A percentile compares a stretch with the other conserved stretches of the same genome.
Evolutionary conservation across 148 eudicot genomes (phyloP).

Genomic region (Cornus controversa): DNA sequence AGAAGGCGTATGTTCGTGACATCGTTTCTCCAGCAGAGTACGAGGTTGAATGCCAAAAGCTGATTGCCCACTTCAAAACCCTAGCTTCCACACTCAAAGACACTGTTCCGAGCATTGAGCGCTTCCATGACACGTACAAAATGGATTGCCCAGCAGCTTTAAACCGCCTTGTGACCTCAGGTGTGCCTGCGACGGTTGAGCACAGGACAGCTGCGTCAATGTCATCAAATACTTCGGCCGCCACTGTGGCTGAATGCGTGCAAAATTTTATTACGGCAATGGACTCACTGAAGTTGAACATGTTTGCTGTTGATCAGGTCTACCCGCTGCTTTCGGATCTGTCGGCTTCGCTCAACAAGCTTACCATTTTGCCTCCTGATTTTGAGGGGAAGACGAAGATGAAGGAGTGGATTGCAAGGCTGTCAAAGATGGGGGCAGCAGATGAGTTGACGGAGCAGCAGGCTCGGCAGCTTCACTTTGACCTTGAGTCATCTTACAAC

Average conservation of each 20-base stretch:
- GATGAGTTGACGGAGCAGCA: constrained; percentile 82
- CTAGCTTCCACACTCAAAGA: constrained; percentile 63
- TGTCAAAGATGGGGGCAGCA: constrained; percentile 72
- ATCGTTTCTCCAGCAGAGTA: constrained; percentile 60
- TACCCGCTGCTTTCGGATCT: constrained; percentile 71
- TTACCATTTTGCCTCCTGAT: constrained; percentile 59
- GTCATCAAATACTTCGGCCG: constrained; percentile 35
- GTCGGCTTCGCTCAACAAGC: constrained; percentile 61
- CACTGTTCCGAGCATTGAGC: constrained; percentile 69
- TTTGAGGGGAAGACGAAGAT: constrained; percentile 77
- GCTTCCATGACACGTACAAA: constrained; percentile 53
- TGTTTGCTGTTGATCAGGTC: constrained; percentile 87
- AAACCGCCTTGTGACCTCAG: constrained; percentile 62
- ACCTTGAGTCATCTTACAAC: constrained; percentile 91
- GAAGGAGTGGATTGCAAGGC: constrained; percentile 66
- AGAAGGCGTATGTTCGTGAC: constrained; percentile 74
- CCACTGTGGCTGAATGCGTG: constrained; percentile 73
- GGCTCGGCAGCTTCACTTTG: constrained; percentile 86
- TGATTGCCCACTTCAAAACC: constrained; percentile 78
- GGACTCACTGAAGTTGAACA: constrained; percentile 74
- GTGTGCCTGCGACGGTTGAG: constrained; percentile 88
- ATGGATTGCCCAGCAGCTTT: constrained; percentile 75
- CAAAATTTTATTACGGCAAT: constrained; percentile 72
- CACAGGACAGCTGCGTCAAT: constrained; percentile 60
- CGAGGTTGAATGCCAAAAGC: constrained; percentile 69